These are phyloP conservation scores for Fusarium anguioides DNA, from an alignment of 2,329 filamentous ascomycete genomes.

Conservation along the genomic window DNA sequence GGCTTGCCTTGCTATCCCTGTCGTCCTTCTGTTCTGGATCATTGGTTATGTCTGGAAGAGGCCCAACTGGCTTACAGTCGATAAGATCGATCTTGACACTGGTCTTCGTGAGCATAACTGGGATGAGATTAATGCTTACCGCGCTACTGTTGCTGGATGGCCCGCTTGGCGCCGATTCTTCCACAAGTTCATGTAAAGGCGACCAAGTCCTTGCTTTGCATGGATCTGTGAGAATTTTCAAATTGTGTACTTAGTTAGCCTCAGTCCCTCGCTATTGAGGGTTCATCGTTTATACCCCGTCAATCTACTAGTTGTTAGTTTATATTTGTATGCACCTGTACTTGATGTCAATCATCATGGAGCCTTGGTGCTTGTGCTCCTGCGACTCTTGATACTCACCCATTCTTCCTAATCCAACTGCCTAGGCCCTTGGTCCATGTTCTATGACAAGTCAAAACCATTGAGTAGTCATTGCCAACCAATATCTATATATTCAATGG, in stretches of 20 bases:
- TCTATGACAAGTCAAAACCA: too few species aligned
- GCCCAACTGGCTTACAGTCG: conserved; percentile 65
- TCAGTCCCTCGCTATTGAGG: conserved; percentile 8
- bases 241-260: conserved; percentile 14
- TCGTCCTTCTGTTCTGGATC: conserved; percentile 65
- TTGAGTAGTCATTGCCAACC: too few species aligned
- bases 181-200: conserved; percentile 26
- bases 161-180: conserved; percentile 58
- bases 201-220: rapidly evolving
- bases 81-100: conserved; percentile 74
- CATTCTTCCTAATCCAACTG: too few species aligned
- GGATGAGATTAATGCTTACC: conserved; percentile 68
- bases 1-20: conserved; percentile 63
- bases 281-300: conserved; percentile 30
- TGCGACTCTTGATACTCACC: too few species aligned
- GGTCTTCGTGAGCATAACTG: conserved; percentile 73
- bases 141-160: conserved; percentile 59
- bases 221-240: neutral
- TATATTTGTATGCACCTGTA: too few species aligned
- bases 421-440: too few species aligned
- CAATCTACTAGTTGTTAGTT: conserved; percentile 15
- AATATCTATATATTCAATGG: too few species aligned
- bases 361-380: too few species aligned
- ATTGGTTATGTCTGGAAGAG: conserved; percentile 74
- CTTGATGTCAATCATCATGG: too few species aligned